Conservation (phyloP, 208 protist species). For the Leishmania amazonensis region DNA sequence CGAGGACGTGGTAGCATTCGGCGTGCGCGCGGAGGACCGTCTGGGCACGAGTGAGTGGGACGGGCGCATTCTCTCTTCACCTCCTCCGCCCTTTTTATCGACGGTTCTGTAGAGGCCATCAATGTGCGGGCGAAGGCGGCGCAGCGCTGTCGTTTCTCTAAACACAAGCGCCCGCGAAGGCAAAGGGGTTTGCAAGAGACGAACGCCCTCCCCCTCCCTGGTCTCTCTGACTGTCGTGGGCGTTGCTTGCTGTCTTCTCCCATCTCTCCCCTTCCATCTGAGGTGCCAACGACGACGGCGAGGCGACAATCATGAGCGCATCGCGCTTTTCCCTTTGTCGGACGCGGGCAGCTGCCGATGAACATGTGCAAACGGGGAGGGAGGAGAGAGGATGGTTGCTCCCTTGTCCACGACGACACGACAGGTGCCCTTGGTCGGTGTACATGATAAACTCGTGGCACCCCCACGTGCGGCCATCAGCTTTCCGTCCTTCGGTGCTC, state of each 20-base stretch:
- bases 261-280: neutral
- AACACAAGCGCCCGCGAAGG: neutral
- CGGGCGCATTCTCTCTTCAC: neutral
- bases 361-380: no score
- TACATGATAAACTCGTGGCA: neutral
- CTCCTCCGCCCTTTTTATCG: neutral
- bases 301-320: neutral
- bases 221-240: neutral
- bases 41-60: no score
- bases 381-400: no score
- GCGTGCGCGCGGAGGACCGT: no score
- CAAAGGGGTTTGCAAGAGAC: neutral
- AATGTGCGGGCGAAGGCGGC: neutral
- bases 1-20: no score
- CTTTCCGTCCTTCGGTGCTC: neutral
- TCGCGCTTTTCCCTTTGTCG: neutral
- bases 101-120: neutral
- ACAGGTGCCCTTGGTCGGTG: neutral
- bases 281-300: neutral
- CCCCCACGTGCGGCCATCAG: neutral
- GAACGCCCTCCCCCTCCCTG: no score
- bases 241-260: neutral
- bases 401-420: neutral
- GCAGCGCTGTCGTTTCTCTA: neutral
- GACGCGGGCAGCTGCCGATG: no score